Base-by-base conservation (phyloP, 78 protist genomes). In the Dictyostelium brefeldianum region DNA sequence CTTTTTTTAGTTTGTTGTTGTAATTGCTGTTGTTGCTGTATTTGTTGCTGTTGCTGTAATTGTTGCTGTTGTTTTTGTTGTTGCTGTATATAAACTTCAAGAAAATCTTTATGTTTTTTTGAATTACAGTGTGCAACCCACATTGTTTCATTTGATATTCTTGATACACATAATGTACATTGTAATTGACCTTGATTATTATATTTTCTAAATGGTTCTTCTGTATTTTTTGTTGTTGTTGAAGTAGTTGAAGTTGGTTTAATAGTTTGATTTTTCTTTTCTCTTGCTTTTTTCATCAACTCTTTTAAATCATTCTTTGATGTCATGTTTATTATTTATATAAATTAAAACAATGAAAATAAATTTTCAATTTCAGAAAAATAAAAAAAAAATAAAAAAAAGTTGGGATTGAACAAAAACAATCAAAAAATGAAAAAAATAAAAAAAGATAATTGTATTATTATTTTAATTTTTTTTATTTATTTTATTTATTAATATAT, bases 101-200 rank as follows among this genome's bases (percentile, higher is more conserved):
- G 11, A 9, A 31, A 31, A 8, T 69, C 81, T 41, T 51, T 50
- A 71, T 83, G 90, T 47, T 83, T 83, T n/a, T 69, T 71, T 29
- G 90, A 83, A n/a, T 83, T 83, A 51, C 81, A 71, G 43, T 83
- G 90, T 14, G 71, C 81, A 15, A 20, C 54, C 90, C 90, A 83
- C 80, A 83, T 71, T 20, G 80, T 53, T 50, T 83, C 90, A 54
- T 41, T 83, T 48, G 54, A 22, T 18, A 83, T 27, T 31, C 41
- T 71, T 4, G 74, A 12, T 25, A 54, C 59, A 71, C 90, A 83
- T 50, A 83, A 15, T 4, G 77, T 29, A 71, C 90, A 83, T 74
- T 43, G 10, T 83, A 83, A 41, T 71, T 83, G 75, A 11, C 59
- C 53, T 22, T 71, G 50, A 22, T 27, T 36, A 67, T 83, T 83